Conservation (phyloP, 2,329 filamentous ascomycete species). For the Pseudomassariella vexata region DNA sequence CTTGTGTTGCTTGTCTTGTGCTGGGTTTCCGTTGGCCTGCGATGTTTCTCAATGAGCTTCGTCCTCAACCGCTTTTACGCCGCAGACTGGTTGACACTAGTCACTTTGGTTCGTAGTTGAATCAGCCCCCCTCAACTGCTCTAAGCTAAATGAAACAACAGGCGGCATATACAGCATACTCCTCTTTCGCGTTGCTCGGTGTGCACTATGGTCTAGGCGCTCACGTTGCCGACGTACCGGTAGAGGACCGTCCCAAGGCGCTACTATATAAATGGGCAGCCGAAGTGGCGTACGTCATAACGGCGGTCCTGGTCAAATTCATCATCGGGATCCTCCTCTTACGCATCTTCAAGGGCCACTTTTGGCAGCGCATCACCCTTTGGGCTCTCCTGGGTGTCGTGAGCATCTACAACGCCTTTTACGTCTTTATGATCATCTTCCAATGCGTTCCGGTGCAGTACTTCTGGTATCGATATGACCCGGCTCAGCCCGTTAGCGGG, state of each 20-base stretch:
- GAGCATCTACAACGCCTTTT: constrained; percentile 2
- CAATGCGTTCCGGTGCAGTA: constrained; percentile 6
- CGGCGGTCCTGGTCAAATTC: constrained; percentile 6
- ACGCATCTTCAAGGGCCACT: constrained; percentile 3
- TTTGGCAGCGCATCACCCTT: constrained; percentile 7
- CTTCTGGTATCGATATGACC: constrained; percentile 8
- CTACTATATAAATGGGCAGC: constrained; percentile 8
- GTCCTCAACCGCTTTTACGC: constrained; percentile 29
- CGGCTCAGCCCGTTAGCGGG: constrained; percentile 2
- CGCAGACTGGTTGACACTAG: constrained; percentile 8
- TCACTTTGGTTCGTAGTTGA: constrained; percentile 4
- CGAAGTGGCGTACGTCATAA: constrained; percentile 6
- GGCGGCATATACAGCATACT: constrained; percentile 5
- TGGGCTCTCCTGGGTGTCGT: constrained; percentile 5
- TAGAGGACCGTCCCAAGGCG: constrained; percentile 4
- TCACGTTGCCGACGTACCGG: constrained; percentile 4
- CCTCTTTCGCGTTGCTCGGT: constrained; percentile 6
- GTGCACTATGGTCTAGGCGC: constrained; percentile 7
- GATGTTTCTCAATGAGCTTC: constrained; percentile 36
- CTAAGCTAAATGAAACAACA: neutral
- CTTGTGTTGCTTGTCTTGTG: constrained; percentile 29
- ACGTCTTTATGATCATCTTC: constrained; percentile 7
- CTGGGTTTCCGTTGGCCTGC: constrained; percentile 35
- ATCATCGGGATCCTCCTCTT: constrained; percentile 6
- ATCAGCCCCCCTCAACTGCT: neutral